Percentiles rank a stretch among this genome's conserved stretches.
These are phyloP conservation scores for Glonium stellatum DNA, from an alignment of 495 filamentous ascomycete genomes.

Conservation along the genomic window DNA sequence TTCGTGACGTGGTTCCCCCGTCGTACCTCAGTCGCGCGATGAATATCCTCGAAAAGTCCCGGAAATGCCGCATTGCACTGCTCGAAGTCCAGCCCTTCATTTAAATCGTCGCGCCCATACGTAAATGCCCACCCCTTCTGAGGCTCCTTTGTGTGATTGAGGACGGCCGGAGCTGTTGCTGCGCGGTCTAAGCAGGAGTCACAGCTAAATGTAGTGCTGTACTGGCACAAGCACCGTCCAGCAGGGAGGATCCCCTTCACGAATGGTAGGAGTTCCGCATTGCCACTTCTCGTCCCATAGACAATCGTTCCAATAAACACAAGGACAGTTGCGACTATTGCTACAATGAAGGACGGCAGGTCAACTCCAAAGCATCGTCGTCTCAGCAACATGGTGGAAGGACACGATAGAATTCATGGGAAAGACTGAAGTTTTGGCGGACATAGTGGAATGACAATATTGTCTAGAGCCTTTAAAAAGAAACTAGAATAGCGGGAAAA, in stretches of 20 bases:
- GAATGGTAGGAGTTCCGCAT: background rate
- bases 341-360: background rate
- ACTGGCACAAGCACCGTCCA: background rate
- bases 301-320: background rate
- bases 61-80: slow-evolving; percentile 30
- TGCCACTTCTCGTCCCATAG: background rate
- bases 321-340: background rate
- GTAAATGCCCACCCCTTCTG: slow-evolving; percentile 34
- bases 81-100: slow-evolving; percentile 24
- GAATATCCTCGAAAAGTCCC: slow-evolving; percentile 28
- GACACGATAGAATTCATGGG: background rate
- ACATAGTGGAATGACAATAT: background rate
- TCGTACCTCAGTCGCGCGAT: slow-evolving; percentile 24
- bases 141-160: background rate
- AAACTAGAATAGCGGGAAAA: no score
- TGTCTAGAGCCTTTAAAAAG: background rate
- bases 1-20: slow-evolving; percentile 30
- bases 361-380: background rate
- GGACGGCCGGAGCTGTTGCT: background rate
- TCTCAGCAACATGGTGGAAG: background rate
- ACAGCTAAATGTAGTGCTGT: background rate
- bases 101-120: slow-evolving; percentile 21
- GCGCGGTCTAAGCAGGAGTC: background rate
- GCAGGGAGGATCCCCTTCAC: background rate
- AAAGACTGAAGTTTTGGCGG: no score